Base-by-base conservation (phyloP, 2,329 filamentous ascomycete species). In the Penicillium sp. region DNA sequence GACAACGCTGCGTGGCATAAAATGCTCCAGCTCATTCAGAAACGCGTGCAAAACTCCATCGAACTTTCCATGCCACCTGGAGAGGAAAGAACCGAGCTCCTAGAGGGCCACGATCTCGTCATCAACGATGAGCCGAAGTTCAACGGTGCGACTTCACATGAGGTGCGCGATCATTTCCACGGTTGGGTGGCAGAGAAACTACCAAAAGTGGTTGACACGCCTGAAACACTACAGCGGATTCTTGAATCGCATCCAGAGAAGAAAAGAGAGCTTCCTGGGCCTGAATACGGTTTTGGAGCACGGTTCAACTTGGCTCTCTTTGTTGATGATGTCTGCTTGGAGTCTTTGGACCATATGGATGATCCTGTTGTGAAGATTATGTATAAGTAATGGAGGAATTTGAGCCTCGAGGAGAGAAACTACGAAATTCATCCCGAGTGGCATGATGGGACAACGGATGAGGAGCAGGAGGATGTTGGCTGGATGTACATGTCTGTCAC, bases 241-340 rank as follows among this genome's bases (percentile, higher is more conserved):
- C 14, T 51, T 11, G 21, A 37, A 23, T 21, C 39, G 33, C n/a
- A 43, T 48, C 31, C 16, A 28, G 19, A 28, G 21, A 19, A 50
- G 29, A 21, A 36, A 19, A 18, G 14, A 8, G 5, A 18, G 36
- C 24, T 19, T 34, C 28, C 11, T 39, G 33, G 34, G 10, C 29
- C 36, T 31, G 28, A 51, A 51, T 50, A 39, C 31, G 18, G 4
- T 44, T 19, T 54, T 28, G 54, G 54, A 18, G 36, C 58, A 18
- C 55, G 57, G 24, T 55, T 58, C 33, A 55, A 60, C 26, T 60
- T 54, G 23, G 58, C 55, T 31, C 49, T 60, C 2, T 58, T 62
- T 45, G 52, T 60, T 24, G 58, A 62, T 45, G 55, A 62, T 49
- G 56, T 60, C 24, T 60, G 57, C 31, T 37, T 62, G 11, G 60